A percentile compares a stretch with the other conserved stretches of the same genome.
Conservation (phyloP, 306 rosid genomes). For the Fragaria iinumae region DNA sequence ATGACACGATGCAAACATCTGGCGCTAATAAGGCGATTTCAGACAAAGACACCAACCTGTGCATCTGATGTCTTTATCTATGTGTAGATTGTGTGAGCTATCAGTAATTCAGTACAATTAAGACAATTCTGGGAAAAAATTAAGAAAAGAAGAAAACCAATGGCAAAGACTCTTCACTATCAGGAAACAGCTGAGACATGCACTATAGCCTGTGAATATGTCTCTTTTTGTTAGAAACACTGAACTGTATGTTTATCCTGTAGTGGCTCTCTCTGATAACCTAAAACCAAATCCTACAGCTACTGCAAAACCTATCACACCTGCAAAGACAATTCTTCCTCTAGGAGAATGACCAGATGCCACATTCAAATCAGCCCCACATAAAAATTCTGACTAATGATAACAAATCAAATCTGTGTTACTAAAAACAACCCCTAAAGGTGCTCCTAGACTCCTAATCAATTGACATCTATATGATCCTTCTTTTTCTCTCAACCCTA, state of each 20-base stretch:
- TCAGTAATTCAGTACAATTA: neutral
- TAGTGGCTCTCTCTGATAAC: neutral
- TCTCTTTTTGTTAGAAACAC: neutral
- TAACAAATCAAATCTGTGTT: neutral
- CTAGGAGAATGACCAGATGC: neutral
- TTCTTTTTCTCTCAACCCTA: neutral
- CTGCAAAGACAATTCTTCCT: neutral
- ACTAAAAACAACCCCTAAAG: neutral
- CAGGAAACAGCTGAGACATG: neutral
- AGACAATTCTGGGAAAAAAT: neutral
- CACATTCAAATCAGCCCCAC: neutral
- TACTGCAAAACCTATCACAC: neutral
- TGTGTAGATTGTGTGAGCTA: neutral
- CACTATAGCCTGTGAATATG: neutral
- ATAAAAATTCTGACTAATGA: neutral
- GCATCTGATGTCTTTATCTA: neutral
- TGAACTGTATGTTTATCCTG: neutral
- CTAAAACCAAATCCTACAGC: neutral
- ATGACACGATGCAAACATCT: neutral
- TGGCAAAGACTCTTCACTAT: neutral
- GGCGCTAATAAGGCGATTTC: neutral
- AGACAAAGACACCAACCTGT: neutral
- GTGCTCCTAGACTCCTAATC: neutral
- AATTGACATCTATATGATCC: neutral
- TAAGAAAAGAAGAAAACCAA: neutral